Conservation (phyloP, 1,284 basidiomycete genomes). For the Meripilus lineatus region DNA sequence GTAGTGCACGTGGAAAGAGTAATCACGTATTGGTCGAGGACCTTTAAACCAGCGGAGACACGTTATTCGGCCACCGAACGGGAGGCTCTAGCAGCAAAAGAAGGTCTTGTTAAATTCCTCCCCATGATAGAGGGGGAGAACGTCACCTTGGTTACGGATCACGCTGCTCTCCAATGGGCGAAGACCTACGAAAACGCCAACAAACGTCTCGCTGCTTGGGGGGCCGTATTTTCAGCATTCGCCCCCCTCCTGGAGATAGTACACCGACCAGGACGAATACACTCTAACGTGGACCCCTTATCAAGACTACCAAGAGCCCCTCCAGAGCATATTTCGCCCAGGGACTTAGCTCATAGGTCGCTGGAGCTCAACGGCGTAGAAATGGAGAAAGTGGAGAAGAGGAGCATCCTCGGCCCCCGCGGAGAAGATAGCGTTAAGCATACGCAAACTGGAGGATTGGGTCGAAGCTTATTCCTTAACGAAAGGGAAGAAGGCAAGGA, state of each 20-base stretch:
- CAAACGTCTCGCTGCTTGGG: slow-evolving; percentile 21
- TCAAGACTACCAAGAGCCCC: slow-evolving; percentile 23
- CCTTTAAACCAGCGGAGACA: slow-evolving; percentile 20
- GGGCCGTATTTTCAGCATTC: slow-evolving; percentile 25
- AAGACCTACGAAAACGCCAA: slow-evolving; percentile 26
- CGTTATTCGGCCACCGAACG: slow-evolving; percentile 24
- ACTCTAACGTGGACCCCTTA: slow-evolving; percentile 34
- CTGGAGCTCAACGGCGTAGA: too few relatives aligned
- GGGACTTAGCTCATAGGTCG: too few relatives aligned
- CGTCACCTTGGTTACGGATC: slow-evolving; percentile 22
- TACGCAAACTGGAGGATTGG: too few relatives aligned
- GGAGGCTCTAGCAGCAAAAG: too few relatives aligned
- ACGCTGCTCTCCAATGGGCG: slow-evolving; percentile 26
- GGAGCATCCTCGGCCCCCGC: too few relatives aligned
- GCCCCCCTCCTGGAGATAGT: slow-evolving; percentile 27
- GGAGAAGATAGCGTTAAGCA: too few relatives aligned
- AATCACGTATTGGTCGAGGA: slow-evolving; percentile 27
- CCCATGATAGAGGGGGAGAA: slow-evolving; percentile 26
- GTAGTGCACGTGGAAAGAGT: slow-evolving; percentile 25
- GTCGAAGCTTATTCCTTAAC: too few relatives aligned
- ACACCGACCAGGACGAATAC: slow-evolving; percentile 29
- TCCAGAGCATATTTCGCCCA: slow-evolving; percentile 7
- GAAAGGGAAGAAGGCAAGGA: too few relatives aligned
- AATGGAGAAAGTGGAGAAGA: too few relatives aligned
- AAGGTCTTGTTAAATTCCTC: slow-evolving; percentile 26